These are phyloP conservation scores for Ustilago nuda DNA, from an alignment of 1,284 basidiomycete genomes.

Conservation along the genomic window DNA sequence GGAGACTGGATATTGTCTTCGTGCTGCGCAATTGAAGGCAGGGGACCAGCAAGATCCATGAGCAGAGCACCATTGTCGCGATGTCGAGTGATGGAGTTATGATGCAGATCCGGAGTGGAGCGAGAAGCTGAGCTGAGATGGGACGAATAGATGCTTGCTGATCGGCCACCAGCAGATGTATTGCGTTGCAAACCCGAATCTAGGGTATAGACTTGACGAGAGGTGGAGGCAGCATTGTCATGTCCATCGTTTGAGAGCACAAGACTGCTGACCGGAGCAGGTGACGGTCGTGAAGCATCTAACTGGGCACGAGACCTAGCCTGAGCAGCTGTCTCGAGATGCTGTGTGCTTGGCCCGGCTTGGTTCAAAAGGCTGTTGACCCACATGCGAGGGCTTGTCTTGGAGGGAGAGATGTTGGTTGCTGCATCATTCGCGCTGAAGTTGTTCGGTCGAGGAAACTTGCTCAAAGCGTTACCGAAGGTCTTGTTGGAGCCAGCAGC, in stretches of 20 bases:
- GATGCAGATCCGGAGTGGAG: constrained; percentile 40
- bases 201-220: constrained; percentile 34
- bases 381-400: constrained; percentile 46
- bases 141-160: constrained; percentile 40
- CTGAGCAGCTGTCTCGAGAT: constrained; percentile 42
- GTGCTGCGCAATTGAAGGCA: constrained; percentile 29
- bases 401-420: constrained; percentile 20
- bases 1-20: constrained; percentile 8
- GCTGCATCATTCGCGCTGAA: constrained; percentile 9
- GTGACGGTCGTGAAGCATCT: constrained; percentile 23
- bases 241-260: constrained; percentile 18
- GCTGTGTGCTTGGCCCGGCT: constrained; percentile 20
- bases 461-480: constrained; percentile 24
- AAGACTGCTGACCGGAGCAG: constrained; percentile 36
- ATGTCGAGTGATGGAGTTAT: constrained; percentile 34
- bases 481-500: constrained; percentile 15
- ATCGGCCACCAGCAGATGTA: constrained; percentile 13
- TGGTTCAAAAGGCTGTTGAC: constrained; percentile 41
- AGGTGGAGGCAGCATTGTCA: constrained; percentile 3
- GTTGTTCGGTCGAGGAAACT: constrained; percentile 33
- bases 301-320: constrained; percentile 28
- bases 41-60: constrained; percentile 27
- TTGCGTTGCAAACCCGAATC: constrained; percentile 40
- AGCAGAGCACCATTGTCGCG: constrained; percentile 37
- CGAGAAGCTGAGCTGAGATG: constrained; percentile 46